These are phyloP conservation scores for Phytophthora sp. DNA, from an alignment of 352 stramenopile genomes.

Conservation along the genomic window DNA sequence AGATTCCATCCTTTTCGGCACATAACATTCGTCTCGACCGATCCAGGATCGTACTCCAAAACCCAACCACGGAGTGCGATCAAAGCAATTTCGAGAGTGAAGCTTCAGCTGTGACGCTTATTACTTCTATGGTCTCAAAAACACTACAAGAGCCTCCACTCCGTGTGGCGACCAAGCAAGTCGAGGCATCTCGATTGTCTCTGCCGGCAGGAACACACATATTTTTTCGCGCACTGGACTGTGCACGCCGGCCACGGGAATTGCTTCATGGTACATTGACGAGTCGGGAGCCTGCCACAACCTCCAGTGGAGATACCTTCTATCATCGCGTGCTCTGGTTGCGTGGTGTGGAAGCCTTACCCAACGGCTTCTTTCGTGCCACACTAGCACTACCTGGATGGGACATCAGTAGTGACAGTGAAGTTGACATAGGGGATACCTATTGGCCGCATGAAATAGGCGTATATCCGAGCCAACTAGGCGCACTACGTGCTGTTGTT, in stretches of 20 bases:
- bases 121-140: background rate
- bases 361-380: constrained; percentile 70
- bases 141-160: background rate
- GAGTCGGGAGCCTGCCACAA: constrained; percentile 16
- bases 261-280: constrained; percentile 57
- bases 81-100: constrained; percentile 1
- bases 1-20: constrained; percentile 53
- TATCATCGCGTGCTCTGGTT: constrained; percentile 78
- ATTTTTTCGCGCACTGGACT: constrained; percentile 59
- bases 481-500: constrained; percentile 62
- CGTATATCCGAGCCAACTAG: constrained; percentile 58
- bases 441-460: constrained; percentile 58
- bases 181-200: constrained; percentile 33
- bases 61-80: background rate
- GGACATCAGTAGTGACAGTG: constrained; percentile 13
- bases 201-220: constrained; percentile 50
- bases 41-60: background rate
- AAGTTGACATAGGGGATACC: constrained; percentile 15
- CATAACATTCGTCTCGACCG: constrained; percentile 35
- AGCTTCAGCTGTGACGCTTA: background rate
- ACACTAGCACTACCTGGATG: constrained; percentile 44
- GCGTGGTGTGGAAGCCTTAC: constrained; percentile 63
- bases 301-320: constrained; percentile 13
- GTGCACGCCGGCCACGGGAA: constrained; percentile 54
- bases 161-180: constrained; percentile 14